Evolutionary conservation across 768 basidiomycete genomes (phyloP), one percentile per base, ranked within the genome.

Genomic region (Suillus subluteus): DNA sequence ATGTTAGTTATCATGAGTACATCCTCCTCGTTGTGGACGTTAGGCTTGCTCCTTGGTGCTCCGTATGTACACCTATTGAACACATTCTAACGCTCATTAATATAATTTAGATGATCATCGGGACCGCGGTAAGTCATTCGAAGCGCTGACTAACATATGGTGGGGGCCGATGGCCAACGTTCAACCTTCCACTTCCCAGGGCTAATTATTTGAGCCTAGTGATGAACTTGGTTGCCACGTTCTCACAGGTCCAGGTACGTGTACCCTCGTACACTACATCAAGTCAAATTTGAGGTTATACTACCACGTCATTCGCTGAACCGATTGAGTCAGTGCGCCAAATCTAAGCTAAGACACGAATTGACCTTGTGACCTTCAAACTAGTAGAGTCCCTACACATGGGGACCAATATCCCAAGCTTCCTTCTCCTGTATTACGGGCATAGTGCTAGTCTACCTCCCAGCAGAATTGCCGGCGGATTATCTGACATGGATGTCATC

Each of bases 161-260:
- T 9, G 58, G 26, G 59, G 6, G 59, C 26, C 59, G 48, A 6
- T 1, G 4, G 23, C 3, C 4, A 5, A 58, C 23, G 18, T 35
- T 55, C 7, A 23, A 58, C 40, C 58, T 61, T 59, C 8, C 16
- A 9, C n/a, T 59, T 59, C 40, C 38, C 58, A 59, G 23, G 38
- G 26, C 5, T 61, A 30, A 41, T 18, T 18, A 38, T 23, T 26
- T 40, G 26, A 26, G 26, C 26, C n/a, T n/a, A 26, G 26, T 26
- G 38, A 59, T 30, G 58, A 26, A 21, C 18, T 61, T 43, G 59
- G 59, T 61, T 61, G 18, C 59, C 30, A 61, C 12, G 18, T 61
- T 61, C 59, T 61, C 59, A 61, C 59, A 61, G 59, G 16, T 61
- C 38, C 8, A 59, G 58, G 23, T 40, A 59, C 58, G 8, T 58